Conservation (phyloP, 1,284 basidiomycete species). For the Leccinum ponderosum region DNA sequence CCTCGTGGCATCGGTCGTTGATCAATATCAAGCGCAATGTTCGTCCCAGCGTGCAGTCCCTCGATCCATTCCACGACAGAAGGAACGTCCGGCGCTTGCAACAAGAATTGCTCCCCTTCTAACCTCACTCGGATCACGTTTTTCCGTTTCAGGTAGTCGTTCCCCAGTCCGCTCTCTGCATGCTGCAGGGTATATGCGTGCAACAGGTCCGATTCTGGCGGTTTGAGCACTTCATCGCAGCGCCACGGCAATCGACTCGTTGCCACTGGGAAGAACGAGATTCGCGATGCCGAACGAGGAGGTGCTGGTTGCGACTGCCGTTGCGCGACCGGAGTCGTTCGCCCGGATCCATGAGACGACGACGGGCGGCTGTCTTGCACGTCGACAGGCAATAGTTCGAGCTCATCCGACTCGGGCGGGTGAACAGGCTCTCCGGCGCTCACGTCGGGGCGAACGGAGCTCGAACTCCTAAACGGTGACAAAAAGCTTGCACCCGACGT, state of each 20-base stretch:
- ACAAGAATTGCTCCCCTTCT: conserved; percentile 95
- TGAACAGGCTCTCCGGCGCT: conserved; percentile 14
- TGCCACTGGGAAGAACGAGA: conserved; percentile 16
- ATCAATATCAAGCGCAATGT: conserved; percentile 91
- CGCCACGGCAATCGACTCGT: conserved; percentile 14
- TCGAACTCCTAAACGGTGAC: conserved; percentile 28
- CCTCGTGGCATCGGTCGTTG: conserved; percentile 87
- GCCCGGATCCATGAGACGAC: conserved; percentile 23
- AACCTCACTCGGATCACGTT: conserved; percentile 94
- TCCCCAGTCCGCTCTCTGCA: conserved; percentile 92
- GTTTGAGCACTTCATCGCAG: conserved; percentile 37
- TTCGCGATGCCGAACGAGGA: conserved; percentile 22
- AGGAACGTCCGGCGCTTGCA: conserved; percentile 86
- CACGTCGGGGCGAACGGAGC: conserved; percentile 10
- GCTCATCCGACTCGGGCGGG: conserved; percentile 19
- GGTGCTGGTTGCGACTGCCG: conserved; percentile 10
- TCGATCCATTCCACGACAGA: conserved; percentile 97
- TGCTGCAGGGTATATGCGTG: conserved; percentile 82
- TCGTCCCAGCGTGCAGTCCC: conserved; percentile 92
- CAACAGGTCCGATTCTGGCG: conserved; percentile 50
- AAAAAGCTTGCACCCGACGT: conserved; percentile 28
- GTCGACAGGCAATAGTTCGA: conserved; percentile 30
- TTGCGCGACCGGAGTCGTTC: conserved; percentile 12
- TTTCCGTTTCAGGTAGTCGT: conserved; percentile 92
- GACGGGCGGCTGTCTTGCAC: conserved; percentile 22